Evolutionary conservation across 768 basidiomycete species (phyloP), one percentile per base, ranked within the genome.

Genomic region (Xerocomus potaroensis): DNA sequence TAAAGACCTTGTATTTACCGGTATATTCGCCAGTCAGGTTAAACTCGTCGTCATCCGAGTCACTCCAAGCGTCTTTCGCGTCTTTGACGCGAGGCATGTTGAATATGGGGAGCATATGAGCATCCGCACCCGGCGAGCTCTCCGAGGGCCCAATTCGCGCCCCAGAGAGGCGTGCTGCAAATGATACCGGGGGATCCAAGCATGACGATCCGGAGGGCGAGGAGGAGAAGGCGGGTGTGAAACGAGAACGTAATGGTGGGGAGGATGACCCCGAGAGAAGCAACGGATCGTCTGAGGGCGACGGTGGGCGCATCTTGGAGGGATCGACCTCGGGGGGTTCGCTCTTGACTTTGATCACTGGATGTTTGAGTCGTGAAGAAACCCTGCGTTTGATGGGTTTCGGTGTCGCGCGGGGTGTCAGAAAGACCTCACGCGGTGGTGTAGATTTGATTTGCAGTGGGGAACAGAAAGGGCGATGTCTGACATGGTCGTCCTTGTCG

Each of bases 231-330:
- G 60, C 50, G 12, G 73, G 67, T 0, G 71, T 74, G 15, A 67
- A 58, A n/a, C 69, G 69, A 16, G 69, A 53, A 38, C 67, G 51
- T 8, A 58, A 30, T 10, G 65, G 53, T 29, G 54, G 37, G 45
- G 69, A 57, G 10, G 70, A 69, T 3, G 73, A 44, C 3, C 57
- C 79, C 36, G 72, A 74, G 23, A 90, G 70, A 2, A 90, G 67
- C 0, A 90, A 62, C 0, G 87, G 87, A 55, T 90, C 87, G 30
- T 90, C 87, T 1, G 78, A 78, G 3, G 87, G 87, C 43, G 84
- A 86, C 0, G 84, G 72, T 1, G 87, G 88, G 8, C 83, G 80
- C 55, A 80, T 81, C 12, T 59, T 70, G 39, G 61, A 72, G 23
- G 84, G 64, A 55, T 86, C 78, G 51, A 87, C 69, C 15, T 78